Conservation (phyloP, 352 stramenopile species). For the Globisporangium acanthophoron region DNA sequence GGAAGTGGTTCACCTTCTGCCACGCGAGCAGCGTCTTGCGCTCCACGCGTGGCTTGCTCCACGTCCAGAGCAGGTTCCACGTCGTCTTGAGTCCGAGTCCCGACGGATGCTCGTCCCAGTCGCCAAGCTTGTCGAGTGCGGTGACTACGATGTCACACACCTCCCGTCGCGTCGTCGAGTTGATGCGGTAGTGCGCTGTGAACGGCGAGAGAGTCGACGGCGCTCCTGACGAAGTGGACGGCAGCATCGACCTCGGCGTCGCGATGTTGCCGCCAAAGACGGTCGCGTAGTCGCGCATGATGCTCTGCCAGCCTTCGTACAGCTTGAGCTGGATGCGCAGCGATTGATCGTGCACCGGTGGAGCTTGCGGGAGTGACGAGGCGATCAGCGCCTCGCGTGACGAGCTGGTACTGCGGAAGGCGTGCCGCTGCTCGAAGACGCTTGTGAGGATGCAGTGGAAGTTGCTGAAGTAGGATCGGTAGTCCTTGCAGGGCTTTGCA, state of each 20-base stretch:
- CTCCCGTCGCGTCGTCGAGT: conserved; percentile 65
- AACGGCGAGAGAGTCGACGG: conserved; percentile 27
- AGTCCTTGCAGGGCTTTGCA: conserved; percentile 36
- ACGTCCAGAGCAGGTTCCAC: conserved; percentile 92
- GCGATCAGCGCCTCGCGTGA: background rate
- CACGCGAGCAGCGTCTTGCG: conserved; percentile 82
- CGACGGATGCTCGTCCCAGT: conserved; percentile 74
- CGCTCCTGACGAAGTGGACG: conserved; percentile 18
- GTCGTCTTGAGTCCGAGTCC: conserved; percentile 82
- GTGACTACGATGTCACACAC: conserved; percentile 80
- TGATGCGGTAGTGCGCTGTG: conserved; percentile 77
- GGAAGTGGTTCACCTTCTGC: conserved; percentile 95
- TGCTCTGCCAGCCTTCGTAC: conserved; percentile 75
- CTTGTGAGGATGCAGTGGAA: conserved; percentile 76
- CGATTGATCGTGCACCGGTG: conserved; percentile 28
- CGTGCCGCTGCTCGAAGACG: conserved; percentile 49
- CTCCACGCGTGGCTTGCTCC: conserved; percentile 82
- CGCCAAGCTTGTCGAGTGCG: conserved; percentile 45
- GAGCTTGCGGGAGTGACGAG: conserved; percentile 1
- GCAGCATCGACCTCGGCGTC: conserved; percentile 25
- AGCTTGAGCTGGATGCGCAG: conserved; percentile 72
- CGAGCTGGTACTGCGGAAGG: conserved; percentile 5
- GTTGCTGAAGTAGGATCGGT: conserved; percentile 53
- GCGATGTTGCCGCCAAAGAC: conserved; percentile 57
- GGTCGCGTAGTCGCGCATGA: conserved; percentile 85